Evolutionary conservation across 768 basidiomycete genomes (phyloP).

Genomic region (Macrolepiota dolichaula): DNA sequence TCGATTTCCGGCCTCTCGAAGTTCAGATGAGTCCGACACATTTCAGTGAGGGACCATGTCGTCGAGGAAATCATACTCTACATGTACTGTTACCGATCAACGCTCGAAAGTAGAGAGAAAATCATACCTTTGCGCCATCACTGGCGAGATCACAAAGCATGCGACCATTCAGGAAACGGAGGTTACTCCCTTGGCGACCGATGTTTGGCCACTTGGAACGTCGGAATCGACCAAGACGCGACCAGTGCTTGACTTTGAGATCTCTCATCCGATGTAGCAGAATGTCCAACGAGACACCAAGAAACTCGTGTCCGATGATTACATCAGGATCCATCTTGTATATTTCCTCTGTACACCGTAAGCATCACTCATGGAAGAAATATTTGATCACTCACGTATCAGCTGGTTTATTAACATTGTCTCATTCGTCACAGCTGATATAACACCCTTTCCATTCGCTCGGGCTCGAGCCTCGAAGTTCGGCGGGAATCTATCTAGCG

Average conservation of each 20-base stretch:
- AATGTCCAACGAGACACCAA: slow-evolving; percentile 86
- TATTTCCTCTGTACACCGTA: slow-evolving; percentile 52
- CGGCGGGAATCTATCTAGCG: slow-evolving; percentile 81
- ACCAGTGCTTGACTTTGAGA: slow-evolving; percentile 91
- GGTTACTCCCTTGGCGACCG: slow-evolving; percentile 79
- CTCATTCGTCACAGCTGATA: slow-evolving; percentile 78
- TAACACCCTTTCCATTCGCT: slow-evolving; percentile 59
- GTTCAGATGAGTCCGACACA: slow-evolving; percentile 89
- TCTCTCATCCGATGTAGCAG: slow-evolving; percentile 89
- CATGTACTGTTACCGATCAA: neutral
- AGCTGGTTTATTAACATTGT: slow-evolving; percentile 81
- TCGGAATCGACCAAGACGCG: slow-evolving; percentile 86
- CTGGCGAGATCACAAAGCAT: slow-evolving; percentile 91
- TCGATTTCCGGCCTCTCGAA: slow-evolving; percentile 91
- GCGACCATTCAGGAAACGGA: slow-evolving; percentile 80
- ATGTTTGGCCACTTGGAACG: slow-evolving; percentile 80
- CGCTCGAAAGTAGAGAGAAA: neutral
- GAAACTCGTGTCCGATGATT: slow-evolving; percentile 91
- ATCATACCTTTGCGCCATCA: slow-evolving; percentile 84
- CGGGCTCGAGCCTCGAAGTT: slow-evolving; percentile 75
- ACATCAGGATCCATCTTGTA: slow-evolving; percentile 92
- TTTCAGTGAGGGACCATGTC: slow-evolving; percentile 97
- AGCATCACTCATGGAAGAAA: neutral
- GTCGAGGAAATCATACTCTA: slow-evolving; percentile 97
- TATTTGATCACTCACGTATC: slow-evolving; percentile 46